These are phyloP conservation scores for Dioscorea zingiberensis DNA, from an alignment of 106 monocot species.

Conservation along the genomic window DNA sequence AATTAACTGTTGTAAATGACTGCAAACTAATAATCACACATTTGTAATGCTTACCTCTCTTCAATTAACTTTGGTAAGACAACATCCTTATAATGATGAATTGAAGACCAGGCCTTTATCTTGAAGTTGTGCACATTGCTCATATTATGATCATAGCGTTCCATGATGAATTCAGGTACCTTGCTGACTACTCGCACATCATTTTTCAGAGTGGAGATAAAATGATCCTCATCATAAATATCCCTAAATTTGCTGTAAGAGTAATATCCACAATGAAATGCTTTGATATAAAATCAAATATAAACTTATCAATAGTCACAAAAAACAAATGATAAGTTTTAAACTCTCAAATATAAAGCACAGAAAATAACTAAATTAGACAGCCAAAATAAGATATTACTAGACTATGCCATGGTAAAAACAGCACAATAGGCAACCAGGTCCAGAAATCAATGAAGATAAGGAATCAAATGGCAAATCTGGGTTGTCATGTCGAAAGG, in stretches of 20 bases:
- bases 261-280: background rate
- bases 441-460: too few relatives aligned
- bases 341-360: too few relatives aligned
- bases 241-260: slow-evolving; percentile 90
- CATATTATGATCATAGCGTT: slow-evolving; percentile 93
- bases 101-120: slow-evolving; percentile 88
- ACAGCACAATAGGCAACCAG: too few relatives aligned
- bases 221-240: slow-evolving; percentile 93
- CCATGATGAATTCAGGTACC: slow-evolving; percentile 90
- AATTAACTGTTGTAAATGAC: background rate
- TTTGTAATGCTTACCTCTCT: slow-evolving; percentile 64
- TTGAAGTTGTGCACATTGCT: slow-evolving; percentile 96
- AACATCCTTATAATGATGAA: slow-evolving; percentile 65
- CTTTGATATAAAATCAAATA: background rate
- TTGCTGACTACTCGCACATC: slow-evolving; percentile 83
- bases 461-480: too few relatives aligned
- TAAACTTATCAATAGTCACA: too few relatives aligned
- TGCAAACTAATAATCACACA: background rate
- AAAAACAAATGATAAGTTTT: too few relatives aligned
- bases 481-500: too few relatives aligned
- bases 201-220: slow-evolving; percentile 64
- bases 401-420: too few relatives aligned
- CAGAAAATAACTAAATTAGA: too few relatives aligned
- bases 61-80: slow-evolving; percentile 86
- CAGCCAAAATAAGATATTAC: too few relatives aligned